Evolutionary conservation across 1,139 yeast species (phyloP), one percentile per base, ranked within the genome.

Genomic region (Scheffersomyces quercinus): DNA sequence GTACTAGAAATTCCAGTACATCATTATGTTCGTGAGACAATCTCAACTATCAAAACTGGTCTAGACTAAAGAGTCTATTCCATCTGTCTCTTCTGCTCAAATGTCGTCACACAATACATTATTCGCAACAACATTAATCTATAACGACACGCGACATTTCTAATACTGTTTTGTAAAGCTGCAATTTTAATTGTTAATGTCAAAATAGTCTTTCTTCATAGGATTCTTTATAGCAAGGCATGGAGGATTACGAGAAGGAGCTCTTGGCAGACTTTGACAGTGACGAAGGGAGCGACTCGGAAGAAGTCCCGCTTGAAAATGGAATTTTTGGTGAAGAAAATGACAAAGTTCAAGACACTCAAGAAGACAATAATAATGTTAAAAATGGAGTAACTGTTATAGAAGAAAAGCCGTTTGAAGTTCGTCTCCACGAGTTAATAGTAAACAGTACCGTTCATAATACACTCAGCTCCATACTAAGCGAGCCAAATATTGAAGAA

Each of bases 251-350:
- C 46, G 73, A 66, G 43, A 58, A 62, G 44, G 74, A 69, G 34
- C 56, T 70, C 39, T 45, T 67, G 39, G 68, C 64, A 10, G 76
- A 70, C 47, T 59, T 70, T 36, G 70, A 54, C 16, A 60, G 64
- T 40, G 61, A 52, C n/a, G 64, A 56, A 12, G 50, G 41, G 5
- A 52, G 46, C 5, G 48, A 29, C 3, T 46, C 38, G 14, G 46
- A 34, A 15, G 48, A 48, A 15, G 47, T 41, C 33, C 43, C 58
- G 15, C 46, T 51, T 9, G 41, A 49, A 4, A 36, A 14, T 28
- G 12, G n/a, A 12, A 13, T 13, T 15, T 16, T n/a, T 16, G 20
- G 28, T n/a, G 38, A 38, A 55, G 12, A 38, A 40, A 33, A 48
- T 26, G 43, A 47, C 24, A 45, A 53, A 3, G 46, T 49, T 30